Percentiles rank a stretch among this genome's conserved stretches.
Evolutionary conservation across 257 asterid genomes (phyloP).

Genomic region (Schizonepeta tenuifolia): DNA sequence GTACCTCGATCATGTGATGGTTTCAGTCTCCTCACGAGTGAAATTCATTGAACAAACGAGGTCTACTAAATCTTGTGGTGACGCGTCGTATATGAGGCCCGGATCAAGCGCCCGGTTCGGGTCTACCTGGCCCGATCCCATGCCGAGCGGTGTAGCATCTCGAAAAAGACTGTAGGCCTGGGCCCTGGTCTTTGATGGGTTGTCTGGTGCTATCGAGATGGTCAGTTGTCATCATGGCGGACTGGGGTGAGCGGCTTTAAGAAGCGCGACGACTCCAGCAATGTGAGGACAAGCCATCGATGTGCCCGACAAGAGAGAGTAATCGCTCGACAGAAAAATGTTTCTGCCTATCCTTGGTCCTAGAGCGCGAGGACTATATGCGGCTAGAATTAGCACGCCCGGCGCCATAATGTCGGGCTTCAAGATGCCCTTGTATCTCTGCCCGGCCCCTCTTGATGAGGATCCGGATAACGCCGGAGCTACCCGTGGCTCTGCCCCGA

Average conservation of each 20-base stretch:
- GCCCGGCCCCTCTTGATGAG: conserved; percentile 45
- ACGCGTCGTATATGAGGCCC: conserved; percentile 46
- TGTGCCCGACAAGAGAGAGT: conserved; percentile 42
- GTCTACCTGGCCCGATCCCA: conserved; percentile 50
- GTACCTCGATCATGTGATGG: conserved; percentile 38
- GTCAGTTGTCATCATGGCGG: conserved; percentile 61
- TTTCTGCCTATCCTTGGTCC: conserved; percentile 32
- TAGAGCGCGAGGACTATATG: conserved; percentile 18
- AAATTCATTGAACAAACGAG: conserved; percentile 50
- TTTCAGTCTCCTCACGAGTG: conserved; percentile 41
- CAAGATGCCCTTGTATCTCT: conserved; percentile 35
- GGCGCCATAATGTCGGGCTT: conserved; percentile 60
- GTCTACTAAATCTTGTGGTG: conserved; percentile 40
- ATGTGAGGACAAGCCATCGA: conserved; percentile 57
- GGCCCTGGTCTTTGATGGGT: conserved; percentile 44
- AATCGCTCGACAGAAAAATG: conserved; percentile 31
- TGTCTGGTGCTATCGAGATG: conserved; percentile 41
- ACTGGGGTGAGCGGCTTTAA: conserved; percentile 51
- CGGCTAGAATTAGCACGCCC: conserved; percentile 46
- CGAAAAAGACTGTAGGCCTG: neutral
- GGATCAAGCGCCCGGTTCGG: conserved; percentile 57
- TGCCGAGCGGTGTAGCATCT: conserved; percentile 41
- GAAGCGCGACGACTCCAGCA: conserved; percentile 44
- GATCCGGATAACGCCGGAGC: conserved; percentile 39
- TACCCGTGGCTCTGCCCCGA: conserved; percentile 39